Base-by-base conservation (phyloP, 2,329 filamentous ascomycete species). In the Colletotrichum siamense region DNA sequence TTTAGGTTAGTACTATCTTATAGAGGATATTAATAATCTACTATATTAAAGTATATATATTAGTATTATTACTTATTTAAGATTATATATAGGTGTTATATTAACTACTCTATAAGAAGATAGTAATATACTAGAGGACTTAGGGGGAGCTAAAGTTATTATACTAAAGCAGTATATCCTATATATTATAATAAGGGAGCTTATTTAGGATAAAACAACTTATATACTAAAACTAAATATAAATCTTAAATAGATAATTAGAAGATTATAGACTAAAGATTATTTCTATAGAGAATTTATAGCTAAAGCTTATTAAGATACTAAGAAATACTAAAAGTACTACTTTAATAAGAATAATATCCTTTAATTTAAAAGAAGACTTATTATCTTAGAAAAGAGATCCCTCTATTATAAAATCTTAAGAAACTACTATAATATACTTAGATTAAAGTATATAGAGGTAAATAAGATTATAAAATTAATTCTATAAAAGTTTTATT, bases 291-390 rank as follows among this genome's bases (percentile, higher is more conserved):
- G n/a, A 32, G 12, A 32, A 2, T 2, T 32, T 32, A 32, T 6
- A 6, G 2, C 2, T 32, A 32, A 32, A 4, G 32, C 22, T 52
- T n/a, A 1, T 1, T 36, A 8, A 36, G 6, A 36, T 7, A 7
- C 1, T 36, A 36, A 3, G 1, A 13, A 15, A 36, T 1, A 36
- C 3, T 36, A 36, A 2, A 15, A 1, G 13, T 36, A 36, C 3
- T 36, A 36, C 15, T 13, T 36, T 36, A 36, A 36, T 52, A 52
- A 52, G 2, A 52, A 24, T 22, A 52, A 52, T 22, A 52, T n/a
- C 2, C 6, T n/a, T n/a, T 52, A 52, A 8, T n/a, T 52, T n/a
- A 24, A 7, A n/a, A 52, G 5, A n/a, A 52, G 0, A n/a, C 6
- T 52, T 7, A 10, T 52, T 10, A 52, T 52, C 12, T 1, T n/a